phyloP scores from a whole-genome alignment of 225 moss, liverwort and hornwort genomes.

The Polytrichum commune region DNA sequence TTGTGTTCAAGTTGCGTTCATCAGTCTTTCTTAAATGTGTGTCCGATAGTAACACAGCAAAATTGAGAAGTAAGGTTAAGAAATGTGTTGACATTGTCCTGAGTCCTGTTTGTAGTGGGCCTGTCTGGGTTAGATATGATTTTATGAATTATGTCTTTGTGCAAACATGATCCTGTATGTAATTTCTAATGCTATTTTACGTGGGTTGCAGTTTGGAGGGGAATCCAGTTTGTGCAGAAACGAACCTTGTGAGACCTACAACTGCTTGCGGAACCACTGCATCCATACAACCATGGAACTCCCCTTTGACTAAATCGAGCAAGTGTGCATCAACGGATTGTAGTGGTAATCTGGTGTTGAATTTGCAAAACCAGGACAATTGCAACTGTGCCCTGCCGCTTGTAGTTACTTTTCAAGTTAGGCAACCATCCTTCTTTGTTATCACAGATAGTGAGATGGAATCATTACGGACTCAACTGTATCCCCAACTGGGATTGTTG shows the following conservation, averaged over 20 bases:
- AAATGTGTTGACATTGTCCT: too few relatives aligned
- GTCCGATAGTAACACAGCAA: too few relatives aligned
- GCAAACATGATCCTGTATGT: not conserved
- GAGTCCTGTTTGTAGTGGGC: too few relatives aligned
- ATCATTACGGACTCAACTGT: conserved; percentile 2
- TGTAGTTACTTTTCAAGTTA: conserved; percentile 31
- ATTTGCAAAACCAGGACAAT: conserved; percentile 17
- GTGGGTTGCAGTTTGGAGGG: conserved; percentile 34
- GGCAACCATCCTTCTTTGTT: conserved; percentile 46
- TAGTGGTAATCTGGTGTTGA: not conserved
- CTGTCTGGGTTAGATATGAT: not conserved
- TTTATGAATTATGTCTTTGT: too few relatives aligned
- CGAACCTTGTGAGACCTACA: not conserved
- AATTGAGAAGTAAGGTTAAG: too few relatives aligned
- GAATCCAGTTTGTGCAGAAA: conserved; percentile 38
- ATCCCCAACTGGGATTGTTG: conserved; percentile 7
- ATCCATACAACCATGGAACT: conserved; percentile 1
- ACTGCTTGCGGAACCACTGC: not conserved
- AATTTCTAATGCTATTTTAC: not conserved
- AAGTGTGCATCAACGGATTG: conserved; percentile 7
- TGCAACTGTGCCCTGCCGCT: conserved; percentile 58
- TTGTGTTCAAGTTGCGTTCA: too few relatives aligned
- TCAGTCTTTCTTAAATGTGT: too few relatives aligned
- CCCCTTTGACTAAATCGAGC: not conserved
- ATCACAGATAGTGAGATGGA: conserved; percentile 17